Evolutionary conservation across 495 filamentous ascomycete species (phyloP).

Genomic region (Annulohypoxylon bovei): DNA sequence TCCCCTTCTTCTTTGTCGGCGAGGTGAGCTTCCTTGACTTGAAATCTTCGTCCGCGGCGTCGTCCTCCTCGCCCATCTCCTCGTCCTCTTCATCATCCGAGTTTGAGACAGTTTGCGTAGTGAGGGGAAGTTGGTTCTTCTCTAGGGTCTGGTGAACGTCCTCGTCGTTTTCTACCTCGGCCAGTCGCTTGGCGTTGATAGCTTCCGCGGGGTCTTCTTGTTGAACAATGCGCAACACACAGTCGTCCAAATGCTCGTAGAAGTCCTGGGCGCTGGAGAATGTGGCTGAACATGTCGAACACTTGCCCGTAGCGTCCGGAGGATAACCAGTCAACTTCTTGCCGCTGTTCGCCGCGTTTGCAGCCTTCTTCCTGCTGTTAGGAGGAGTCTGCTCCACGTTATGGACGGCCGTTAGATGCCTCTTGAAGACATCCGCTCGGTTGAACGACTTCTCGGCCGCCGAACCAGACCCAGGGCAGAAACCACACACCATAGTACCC

Average conservation of each 20-base stretch:
- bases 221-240: constrained; percentile 95
- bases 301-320: constrained; percentile 87
- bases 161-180: constrained; percentile 83
- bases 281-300: constrained; percentile 90
- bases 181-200: constrained; percentile 88
- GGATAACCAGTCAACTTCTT: constrained; percentile 72
- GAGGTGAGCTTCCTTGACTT: constrained; percentile 43
- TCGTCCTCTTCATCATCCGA: constrained; percentile 72
- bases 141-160: constrained; percentile 85
- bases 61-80: constrained; percentile 67
- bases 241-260: constrained; percentile 99
- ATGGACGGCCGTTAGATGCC: constrained; percentile 93
- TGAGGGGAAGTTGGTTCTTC: constrained; percentile 76
- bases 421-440: constrained; percentile 97
- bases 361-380: constrained; percentile 84
- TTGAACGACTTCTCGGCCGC: constrained; percentile 98
- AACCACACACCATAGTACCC: constrained; percentile 98
- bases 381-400: constrained; percentile 95
- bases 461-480: constrained; percentile 92
- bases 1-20: constrained; percentile 50
- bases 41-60: constrained; percentile 50
- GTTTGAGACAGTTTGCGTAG: constrained; percentile 63
- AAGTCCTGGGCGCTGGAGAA: constrained; percentile 97
- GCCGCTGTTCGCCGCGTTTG: constrained; percentile 47
- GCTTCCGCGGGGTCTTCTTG: constrained; percentile 96